Base-by-base conservation (phyloP, 495 filamentous ascomycete species). In the Bathelium albidoporum region DNA sequence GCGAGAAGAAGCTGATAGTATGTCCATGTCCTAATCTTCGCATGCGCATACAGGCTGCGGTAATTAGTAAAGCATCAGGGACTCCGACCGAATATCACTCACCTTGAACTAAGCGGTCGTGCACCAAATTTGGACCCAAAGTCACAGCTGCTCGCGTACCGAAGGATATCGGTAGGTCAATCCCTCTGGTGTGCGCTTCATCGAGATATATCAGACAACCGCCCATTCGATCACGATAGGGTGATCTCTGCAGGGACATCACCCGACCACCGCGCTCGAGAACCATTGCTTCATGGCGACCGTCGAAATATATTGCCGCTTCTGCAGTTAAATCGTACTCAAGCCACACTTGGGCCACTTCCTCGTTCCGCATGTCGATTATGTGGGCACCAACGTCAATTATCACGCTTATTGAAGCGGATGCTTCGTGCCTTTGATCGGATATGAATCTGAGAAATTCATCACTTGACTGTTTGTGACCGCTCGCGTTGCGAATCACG, bases 51-150 rank as follows among this genome's bases (percentile, higher is more conserved):
- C 78, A 80, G 24, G 81, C 81, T 81, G 12, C 20, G 45, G 31
- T 11, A 62, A 52, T 49, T 68, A 68, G 68, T 53, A 63, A 1
- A 29, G n/a, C 60, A 4, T 20, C 39, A 11, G 32, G 32, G 31
- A 41, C n/a, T n/a, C 29, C 24, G 58, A 68, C 43, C 2, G 5
- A 49, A 18, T 49, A 14, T 41, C 3, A 67, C 76, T 68, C 77
- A 89, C 87, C 87, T 83, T 94, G 89, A 0, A 90, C 85, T 1
- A 89, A 71, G 45, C 81, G 78, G 58, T 92, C 88, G 68, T 92
- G 91, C 0, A 85, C 86, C 3, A 88, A 72, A 20, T 78, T 75
- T 0, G 85, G 78, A 0, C 88, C 87, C 0, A 93, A 74, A 0
- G 86, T 91, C 7, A 94, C 82, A 3, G 86, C 86, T 2, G 86